Conservation (phyloP, 78 protist species). For the Dictyostelium capitatum region DNA sequence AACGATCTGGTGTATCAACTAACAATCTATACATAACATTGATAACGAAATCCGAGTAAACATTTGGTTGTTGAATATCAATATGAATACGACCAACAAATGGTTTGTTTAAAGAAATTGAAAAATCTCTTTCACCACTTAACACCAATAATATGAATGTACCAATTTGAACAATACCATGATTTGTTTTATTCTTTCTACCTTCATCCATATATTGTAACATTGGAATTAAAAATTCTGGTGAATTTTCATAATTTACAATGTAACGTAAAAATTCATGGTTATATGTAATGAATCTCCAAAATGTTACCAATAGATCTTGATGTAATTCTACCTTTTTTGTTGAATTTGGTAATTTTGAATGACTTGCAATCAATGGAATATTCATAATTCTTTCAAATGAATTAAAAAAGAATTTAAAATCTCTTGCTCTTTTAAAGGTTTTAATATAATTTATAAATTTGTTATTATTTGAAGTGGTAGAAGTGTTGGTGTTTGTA, state of each 20-base stretch:
- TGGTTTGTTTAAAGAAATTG: slow-evolving; percentile 74
- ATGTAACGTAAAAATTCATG: slow-evolving; percentile 49
- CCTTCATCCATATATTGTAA: slow-evolving; percentile 84
- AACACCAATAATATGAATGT: slow-evolving; percentile 73
- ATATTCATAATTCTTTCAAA: slow-evolving; percentile 56
- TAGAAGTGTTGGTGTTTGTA: slow-evolving; percentile 6
- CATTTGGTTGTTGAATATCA: slow-evolving; percentile 57
- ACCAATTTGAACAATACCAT: slow-evolving; percentile 78
- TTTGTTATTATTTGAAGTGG: background rate
- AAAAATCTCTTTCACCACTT: slow-evolving; percentile 85
- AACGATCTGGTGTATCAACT: slow-evolving; percentile 42
- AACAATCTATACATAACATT: slow-evolving; percentile 59
- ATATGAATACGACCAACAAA: slow-evolving; percentile 18
- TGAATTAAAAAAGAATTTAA: slow-evolving; percentile 41
- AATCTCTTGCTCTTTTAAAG: slow-evolving; percentile 54
- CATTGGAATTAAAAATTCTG: slow-evolving; percentile 54
- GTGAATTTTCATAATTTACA: slow-evolving; percentile 36
- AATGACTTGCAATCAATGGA: slow-evolving; percentile 54
- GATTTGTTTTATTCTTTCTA: slow-evolving; percentile 51
- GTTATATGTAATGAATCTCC: slow-evolving; percentile 68
- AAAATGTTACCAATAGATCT: slow-evolving; percentile 54
- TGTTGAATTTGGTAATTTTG: slow-evolving; percentile 51
- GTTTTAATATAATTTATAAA: slow-evolving; percentile 16
- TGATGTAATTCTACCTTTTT: slow-evolving; percentile 72
- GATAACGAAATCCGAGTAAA: slow-evolving; percentile 61